Evolutionary conservation across 1,284 basidiomycete species (phyloP), one percentile per base, ranked within the genome.

Genomic region (Leccinum olivaceoglutinosum): DNA sequence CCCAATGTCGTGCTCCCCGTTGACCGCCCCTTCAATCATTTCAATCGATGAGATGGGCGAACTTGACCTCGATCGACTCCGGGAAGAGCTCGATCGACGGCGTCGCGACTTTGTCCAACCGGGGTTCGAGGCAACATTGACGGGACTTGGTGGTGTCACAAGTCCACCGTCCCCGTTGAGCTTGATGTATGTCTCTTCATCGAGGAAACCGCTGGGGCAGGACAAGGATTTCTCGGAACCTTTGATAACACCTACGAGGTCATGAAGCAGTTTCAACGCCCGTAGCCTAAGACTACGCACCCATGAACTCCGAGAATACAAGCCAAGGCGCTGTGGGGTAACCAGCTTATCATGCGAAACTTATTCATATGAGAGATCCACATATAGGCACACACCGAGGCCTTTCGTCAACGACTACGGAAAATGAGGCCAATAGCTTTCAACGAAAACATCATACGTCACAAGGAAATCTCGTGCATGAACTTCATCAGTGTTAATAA

Each of bases 81-180:
- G 63, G 62, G 69, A 66, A 2, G 74, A 70, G 38, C 71, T 70
- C 10, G 68, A 75, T 14, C 75, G 74, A 68, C 68, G 80, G 71
- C 70, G 75, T 21, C 74, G 68, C 5, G 72, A 68, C 66, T 65
- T 76, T 58, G 69, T 77, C 65, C 78, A 70, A 54, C 71, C 74
- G 1, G 86, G 85, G 69, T 89, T 87, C 5, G 84, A 82, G 2
- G 83, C 86, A 18, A 88, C 77, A 66, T 86, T 88, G 21, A 88
- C 78, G 10, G 88, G 89, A 72, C 88, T 89, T 0, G 88, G 88
- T 0, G 89, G 89, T 0, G 88, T 89, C 14, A 87, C 87, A 16
- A 90, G 76, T 1, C 87, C 87, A 1, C 73, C 76, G 75, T 75
- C 61, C 71, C 75, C 70, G 68, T 76, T 73, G 29, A 74, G 64